Evolutionary conservation across 1,139 yeast species (phyloP), one percentile per base, ranked within the genome.

Genomic region (Pichia sp.): DNA sequence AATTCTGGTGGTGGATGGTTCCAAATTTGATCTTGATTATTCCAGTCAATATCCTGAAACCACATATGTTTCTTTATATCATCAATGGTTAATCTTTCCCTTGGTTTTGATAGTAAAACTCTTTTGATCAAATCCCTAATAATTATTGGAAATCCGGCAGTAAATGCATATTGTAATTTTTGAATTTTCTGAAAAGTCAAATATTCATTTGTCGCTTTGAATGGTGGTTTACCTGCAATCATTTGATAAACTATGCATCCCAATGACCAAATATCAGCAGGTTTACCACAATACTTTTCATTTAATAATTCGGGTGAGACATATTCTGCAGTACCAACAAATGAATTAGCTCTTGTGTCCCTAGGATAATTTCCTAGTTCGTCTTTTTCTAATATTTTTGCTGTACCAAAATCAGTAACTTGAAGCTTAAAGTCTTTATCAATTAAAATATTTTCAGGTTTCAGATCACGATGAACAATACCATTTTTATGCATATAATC

Each of bases 381-480:
- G 42, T 74, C 74, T 20, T 43, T 46, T 13, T 73, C 81, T 45
- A 92, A 68, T 32, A 94, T 68, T 64, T 89, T 90, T 2, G 98
- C 98, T 1, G 98, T 94, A 25, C 99, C 99, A 67, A 94, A 94
- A 67, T 94, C 99, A n/a, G 98, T 92, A 48, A 94, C 78, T 65
- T 89, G 89, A 51, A 92, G 73, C 55, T 86, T 81, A 80, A 85
- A 82, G 50, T 85, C 82, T 52, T 76, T 74, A 58, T 90, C 95
- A 47, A 94, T 79, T 55, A 92, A 69, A 37, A 85, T 82, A 62
- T 92, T 92, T 61, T 92, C 99, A 0, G 99, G 99, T 67, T 92
- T 92, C 56, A 92, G 73, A 66, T 92, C 99, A 54, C 99, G 77
- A 64, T 92, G 99, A 42, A 92, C 80, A 20, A 94, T 85, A 12